These are phyloP conservation scores for Trichoderma sp. DNA, from an alignment of 2,329 filamentous ascomycete species.

Conservation along the genomic window DNA sequence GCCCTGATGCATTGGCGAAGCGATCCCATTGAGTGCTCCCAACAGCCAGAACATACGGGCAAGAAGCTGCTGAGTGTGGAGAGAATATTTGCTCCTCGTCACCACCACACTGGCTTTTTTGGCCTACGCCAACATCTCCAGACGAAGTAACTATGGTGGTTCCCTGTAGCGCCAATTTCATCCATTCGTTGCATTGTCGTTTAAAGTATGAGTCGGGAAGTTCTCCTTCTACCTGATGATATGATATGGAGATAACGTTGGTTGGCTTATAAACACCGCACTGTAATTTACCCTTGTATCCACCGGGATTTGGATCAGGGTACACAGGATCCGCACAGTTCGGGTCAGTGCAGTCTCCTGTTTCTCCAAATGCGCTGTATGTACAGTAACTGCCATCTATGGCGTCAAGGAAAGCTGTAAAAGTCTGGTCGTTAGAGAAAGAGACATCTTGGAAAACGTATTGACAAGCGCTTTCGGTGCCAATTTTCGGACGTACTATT, in stretches of 20 bases:
- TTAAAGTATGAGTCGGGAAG: conserved; percentile 52
- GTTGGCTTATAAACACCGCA: conserved; percentile 50
- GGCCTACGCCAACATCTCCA: not conserved
- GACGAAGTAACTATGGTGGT: conserved; percentile 52
- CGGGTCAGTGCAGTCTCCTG: conserved; percentile 37
- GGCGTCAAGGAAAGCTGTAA: conserved; percentile 43
- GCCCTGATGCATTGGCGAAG: not conserved
- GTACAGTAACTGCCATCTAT: conserved; percentile 50
- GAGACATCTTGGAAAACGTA: not conserved
- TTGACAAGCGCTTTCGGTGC: not conserved
- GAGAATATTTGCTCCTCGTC: not conserved
- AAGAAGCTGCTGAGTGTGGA: not conserved
- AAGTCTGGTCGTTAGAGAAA: not conserved
- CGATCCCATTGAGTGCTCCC: not conserved
- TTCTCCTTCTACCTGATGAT: conserved; percentile 55
- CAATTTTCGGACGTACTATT: not conserved
- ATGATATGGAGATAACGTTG: conserved; percentile 59
- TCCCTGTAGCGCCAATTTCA: conserved; percentile 59
- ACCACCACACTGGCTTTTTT: not conserved
- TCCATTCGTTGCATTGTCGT: conserved; percentile 58
- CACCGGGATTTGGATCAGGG: conserved; percentile 41
- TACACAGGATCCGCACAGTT: conserved; percentile 10
- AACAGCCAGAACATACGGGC: not conserved
- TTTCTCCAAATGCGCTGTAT: conserved; percentile 36
- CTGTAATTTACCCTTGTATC: conserved; percentile 47